A percentile compares a stretch with the other conserved stretches of the same genome.
These are phyloP conservation scores for Meripilus lineatus DNA, from an alignment of 1,284 basidiomycete genomes.

Conservation along the genomic window DNA sequence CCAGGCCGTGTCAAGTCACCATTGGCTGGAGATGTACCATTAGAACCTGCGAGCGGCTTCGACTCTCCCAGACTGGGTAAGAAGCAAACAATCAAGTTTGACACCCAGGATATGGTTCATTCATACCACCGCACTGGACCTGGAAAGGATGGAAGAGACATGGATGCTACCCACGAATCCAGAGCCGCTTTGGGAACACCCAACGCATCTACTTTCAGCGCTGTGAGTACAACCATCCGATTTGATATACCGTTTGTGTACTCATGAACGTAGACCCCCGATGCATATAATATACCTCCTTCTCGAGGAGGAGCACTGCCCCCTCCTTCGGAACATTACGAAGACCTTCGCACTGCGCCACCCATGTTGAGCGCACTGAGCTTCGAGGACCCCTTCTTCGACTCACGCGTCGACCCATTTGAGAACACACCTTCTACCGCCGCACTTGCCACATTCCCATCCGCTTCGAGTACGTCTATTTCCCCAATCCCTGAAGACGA, in stretches of 20 bases:
- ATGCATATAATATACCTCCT: slow-evolving; percentile 7
- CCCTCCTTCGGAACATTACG: slow-evolving; percentile 11
- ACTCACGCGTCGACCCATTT: slow-evolving; percentile 24
- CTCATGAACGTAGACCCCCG: background rate
- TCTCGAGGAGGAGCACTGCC: slow-evolving; percentile 12
- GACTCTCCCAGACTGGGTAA: slow-evolving; percentile 31
- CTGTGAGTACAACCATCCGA: slow-evolving; percentile 4
- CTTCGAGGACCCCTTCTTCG: slow-evolving; percentile 15
- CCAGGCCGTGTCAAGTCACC: slow-evolving; percentile 22
- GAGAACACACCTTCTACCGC: slow-evolving; percentile 27
- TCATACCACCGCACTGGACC: slow-evolving; percentile 52
- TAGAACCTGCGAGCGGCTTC: slow-evolving; percentile 20
- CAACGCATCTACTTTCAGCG: slow-evolving; percentile 14
- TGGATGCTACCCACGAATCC: slow-evolving; percentile 43
- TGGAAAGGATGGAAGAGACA: slow-evolving; percentile 39
- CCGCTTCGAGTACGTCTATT: slow-evolving; percentile 9
- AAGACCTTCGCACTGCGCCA: slow-evolving; percentile 26
- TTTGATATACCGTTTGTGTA: background rate
- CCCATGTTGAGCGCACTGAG: slow-evolving; percentile 18
- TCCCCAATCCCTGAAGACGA: slow-evolving; percentile 11
- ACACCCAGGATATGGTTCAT: slow-evolving; percentile 64
- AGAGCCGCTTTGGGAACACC: slow-evolving; percentile 1
- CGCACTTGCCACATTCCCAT: slow-evolving; percentile 25
- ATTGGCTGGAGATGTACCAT: slow-evolving; percentile 14
- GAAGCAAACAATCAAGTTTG: slow-evolving; percentile 69